Percentiles rank a stretch among this genome's conserved stretches.
Evolutionary conservation across 306 rosid species (phyloP).

Genomic region (Gynostemma pentaphyllum): DNA sequence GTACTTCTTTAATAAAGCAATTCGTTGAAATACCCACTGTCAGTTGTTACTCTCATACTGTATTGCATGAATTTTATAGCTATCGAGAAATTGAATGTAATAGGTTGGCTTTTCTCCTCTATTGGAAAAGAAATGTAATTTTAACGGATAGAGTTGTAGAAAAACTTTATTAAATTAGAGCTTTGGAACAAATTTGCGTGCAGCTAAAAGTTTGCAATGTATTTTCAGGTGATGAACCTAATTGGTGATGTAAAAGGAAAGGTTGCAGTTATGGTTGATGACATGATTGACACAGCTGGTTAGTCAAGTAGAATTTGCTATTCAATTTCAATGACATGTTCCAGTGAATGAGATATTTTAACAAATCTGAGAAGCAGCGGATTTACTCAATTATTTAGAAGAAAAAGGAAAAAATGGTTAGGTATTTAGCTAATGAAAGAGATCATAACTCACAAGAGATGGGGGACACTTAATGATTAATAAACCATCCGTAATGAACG

Average conservation of each 20-base stretch:
- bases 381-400: background rate
- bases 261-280: conserved; percentile 98
- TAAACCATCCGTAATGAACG: too few relatives aligned
- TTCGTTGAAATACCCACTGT: background rate
- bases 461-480: background rate
- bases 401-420: background rate
- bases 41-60: background rate
- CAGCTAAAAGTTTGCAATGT: background rate
- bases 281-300: conserved; percentile 99
- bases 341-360: background rate
- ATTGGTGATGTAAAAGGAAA: conserved; percentile 96
- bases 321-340: background rate
- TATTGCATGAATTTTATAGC: background rate
- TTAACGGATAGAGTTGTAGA: background rate
- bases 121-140: background rate
- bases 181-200: background rate
- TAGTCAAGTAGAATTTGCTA: background rate
- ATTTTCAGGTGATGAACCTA: conserved; percentile 80
- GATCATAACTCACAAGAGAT: background rate
- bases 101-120: background rate
- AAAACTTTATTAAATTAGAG: background rate
- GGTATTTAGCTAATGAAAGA: background rate
- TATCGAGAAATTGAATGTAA: background rate
- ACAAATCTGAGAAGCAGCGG: background rate
- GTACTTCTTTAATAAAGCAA: background rate